phyloP scores from a whole-genome alignment of 192 early-diverging fungal species.

The Bifiguratus adelaidae region DNA sequence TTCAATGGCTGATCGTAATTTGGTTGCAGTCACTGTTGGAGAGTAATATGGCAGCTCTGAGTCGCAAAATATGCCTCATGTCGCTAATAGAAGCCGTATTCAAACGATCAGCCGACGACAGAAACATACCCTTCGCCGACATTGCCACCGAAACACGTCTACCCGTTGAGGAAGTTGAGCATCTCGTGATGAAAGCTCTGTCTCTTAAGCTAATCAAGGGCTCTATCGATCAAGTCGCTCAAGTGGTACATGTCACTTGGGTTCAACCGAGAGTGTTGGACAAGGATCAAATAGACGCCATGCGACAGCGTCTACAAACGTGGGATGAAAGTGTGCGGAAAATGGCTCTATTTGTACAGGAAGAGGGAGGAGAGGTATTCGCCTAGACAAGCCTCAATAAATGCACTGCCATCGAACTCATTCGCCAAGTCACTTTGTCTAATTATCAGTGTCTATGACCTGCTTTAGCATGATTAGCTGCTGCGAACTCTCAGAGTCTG shows the following conservation, averaged over 20 bases:
- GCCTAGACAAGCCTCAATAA: no score
- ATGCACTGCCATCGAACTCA: no score
- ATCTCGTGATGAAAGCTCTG: slow-evolving; percentile 96
- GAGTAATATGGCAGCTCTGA: slow-evolving; percentile 60
- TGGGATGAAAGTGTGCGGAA: slow-evolving; percentile 82
- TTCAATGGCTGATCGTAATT: background rate
- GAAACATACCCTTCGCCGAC: slow-evolving; percentile 65
- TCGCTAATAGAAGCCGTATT: slow-evolving; percentile 93
- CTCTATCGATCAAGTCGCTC: slow-evolving; percentile 91
- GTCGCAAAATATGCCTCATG: slow-evolving; percentile 97
- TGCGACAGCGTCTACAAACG: slow-evolving; percentile 70
- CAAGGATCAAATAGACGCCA: slow-evolving; percentile 74
- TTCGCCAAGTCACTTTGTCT: no score
- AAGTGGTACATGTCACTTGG: slow-evolving; percentile 85
- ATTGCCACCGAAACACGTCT: slow-evolving; percentile 80
- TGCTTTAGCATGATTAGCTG: no score
- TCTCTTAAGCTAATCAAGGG: slow-evolving; percentile 87
- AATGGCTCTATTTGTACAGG: slow-evolving; percentile 57
- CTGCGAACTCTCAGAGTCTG: no score
- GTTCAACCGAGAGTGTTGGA: slow-evolving; percentile 96
- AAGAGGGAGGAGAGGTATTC: slow-evolving; percentile 58
- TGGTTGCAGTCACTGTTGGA: slow-evolving; percentile 64
- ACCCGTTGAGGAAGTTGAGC: slow-evolving; percentile 81
- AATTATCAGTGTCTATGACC: no score
- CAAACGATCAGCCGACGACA: slow-evolving; percentile 62